Percentiles rank a stretch among this genome's conserved stretches.
Conservation (phyloP, 306 rosid species). For the Phaseolus lunatus region DNA sequence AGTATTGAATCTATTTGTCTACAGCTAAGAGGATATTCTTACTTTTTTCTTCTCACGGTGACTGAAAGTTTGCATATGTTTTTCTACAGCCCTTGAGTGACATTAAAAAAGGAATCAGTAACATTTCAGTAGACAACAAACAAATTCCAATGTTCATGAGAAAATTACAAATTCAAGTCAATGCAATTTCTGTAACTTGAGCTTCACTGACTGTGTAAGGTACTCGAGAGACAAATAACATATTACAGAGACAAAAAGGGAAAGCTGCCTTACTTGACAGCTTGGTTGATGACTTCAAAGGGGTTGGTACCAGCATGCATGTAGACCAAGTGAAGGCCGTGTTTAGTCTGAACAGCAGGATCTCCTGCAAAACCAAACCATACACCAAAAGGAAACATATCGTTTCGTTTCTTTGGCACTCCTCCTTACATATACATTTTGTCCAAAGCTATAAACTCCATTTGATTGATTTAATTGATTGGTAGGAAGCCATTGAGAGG, state of each 20-base stretch:
- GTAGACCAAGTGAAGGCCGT: slow-evolving; percentile 84
- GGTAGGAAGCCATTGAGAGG: slow-evolving; percentile 45
- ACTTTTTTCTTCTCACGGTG: slow-evolving; percentile 96
- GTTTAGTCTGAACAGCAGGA: slow-evolving; percentile 73
- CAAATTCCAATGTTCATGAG: slow-evolving; percentile 15
- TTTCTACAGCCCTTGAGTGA: slow-evolving; percentile 71
- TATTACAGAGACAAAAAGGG: neutral
- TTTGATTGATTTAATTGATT: slow-evolving; percentile 56
- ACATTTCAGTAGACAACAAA: neutral
- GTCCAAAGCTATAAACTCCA: slow-evolving; percentile 70
- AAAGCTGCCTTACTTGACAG: slow-evolving; percentile 71
- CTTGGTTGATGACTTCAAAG: slow-evolving; percentile 86
- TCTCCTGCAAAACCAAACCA: slow-evolving; percentile 95
- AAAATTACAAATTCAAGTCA: neutral
- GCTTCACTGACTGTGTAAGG: neutral
- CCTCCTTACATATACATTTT: slow-evolving; percentile 44
- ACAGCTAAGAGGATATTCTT: slow-evolving; percentile 27
- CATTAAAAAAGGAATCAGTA: slow-evolving; percentile 33
- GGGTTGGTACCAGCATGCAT: slow-evolving; percentile 96
- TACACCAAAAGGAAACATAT: slow-evolving; percentile 66
- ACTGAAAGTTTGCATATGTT: slow-evolving; percentile 80
- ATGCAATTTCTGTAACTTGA: neutral
- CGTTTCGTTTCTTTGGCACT: slow-evolving; percentile 57
- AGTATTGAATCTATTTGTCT: neutral
- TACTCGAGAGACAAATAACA: neutral